Evolutionary conservation across 768 basidiomycete genomes (phyloP).

Genomic region (Tricholoma terreum): DNA sequence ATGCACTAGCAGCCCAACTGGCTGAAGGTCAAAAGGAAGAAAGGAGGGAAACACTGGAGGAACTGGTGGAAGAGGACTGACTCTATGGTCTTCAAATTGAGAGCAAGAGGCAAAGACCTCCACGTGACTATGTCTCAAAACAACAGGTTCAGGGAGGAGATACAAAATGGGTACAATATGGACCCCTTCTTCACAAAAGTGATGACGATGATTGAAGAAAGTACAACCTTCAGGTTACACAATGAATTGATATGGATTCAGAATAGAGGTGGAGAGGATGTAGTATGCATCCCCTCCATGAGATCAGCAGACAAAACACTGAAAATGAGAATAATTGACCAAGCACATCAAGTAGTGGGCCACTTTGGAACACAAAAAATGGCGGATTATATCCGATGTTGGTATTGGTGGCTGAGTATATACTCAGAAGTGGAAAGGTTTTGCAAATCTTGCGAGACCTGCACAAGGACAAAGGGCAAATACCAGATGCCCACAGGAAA

Average conservation of each 20-base stretch:
- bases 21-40: no score
- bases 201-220: background rate
- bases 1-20: no score
- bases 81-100: no score
- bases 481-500: no score
- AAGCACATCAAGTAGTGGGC: constrained; percentile 29
- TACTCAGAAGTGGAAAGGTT: constrained; percentile 2
- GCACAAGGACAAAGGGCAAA: no score
- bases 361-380: constrained; percentile 31
- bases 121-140: no score
- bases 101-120: no score
- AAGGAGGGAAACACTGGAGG: no score
- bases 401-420: constrained; percentile 19
- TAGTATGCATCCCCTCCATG: constrained; percentile 19
- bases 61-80: background rate
- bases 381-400: constrained; percentile 24
- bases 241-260: background rate
- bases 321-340: constrained; percentile 11
- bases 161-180: background rate
- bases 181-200: background rate
- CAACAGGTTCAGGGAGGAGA: no score
- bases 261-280: background rate
- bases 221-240: background rate
- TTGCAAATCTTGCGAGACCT: no score
- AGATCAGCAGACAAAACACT: background rate